phyloP scores from a whole-genome alignment of 176 grass and related monocot species.

The Triticum urartu region DNA sequence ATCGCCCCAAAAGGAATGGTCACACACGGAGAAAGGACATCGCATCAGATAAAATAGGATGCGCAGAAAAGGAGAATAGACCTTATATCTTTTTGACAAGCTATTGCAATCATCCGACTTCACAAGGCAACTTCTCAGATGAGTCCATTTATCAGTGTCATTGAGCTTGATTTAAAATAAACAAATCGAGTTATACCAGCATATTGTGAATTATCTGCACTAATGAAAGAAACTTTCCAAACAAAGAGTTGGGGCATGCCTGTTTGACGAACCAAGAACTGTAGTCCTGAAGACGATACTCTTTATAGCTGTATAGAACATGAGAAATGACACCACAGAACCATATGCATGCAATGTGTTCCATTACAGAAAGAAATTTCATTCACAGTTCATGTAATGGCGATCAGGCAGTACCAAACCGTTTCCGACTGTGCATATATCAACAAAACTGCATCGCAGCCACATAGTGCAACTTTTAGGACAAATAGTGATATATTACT shows the following conservation, averaged over 20 bases:
- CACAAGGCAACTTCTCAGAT: slow-evolving; percentile 87
- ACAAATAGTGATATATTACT: neutral
- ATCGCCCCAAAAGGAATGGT: neutral
- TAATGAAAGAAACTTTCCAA: neutral
- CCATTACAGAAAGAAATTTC: neutral
- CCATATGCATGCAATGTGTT: neutral
- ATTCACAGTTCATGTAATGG: neutral
- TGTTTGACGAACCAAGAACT: slow-evolving; percentile 98
- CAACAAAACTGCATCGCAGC: neutral
- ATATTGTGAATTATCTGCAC: slow-evolving; percentile 15
- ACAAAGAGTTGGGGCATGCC: slow-evolving; percentile 36
- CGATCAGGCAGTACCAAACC: neutral
- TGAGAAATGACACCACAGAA: slow-evolving; percentile 3
- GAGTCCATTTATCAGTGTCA: slow-evolving; percentile 74
- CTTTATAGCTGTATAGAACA: slow-evolving; percentile 70
- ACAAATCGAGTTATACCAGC: slow-evolving; percentile 8
- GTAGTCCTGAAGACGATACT: slow-evolving; percentile 93
- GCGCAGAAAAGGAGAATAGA: slow-evolving; percentile 17
- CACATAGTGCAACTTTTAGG: neutral
- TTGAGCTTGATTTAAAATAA: slow-evolving; percentile 56
- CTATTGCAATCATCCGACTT: slow-evolving; percentile 86
- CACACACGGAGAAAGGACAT: neutral
- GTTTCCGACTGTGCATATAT: neutral
- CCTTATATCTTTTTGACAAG: slow-evolving; percentile 93
- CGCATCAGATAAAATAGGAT: slow-evolving; percentile 1